phyloP scores from a whole-genome alignment of 768 basidiomycete genomes.

The Collybiopsis luxurians region DNA sequence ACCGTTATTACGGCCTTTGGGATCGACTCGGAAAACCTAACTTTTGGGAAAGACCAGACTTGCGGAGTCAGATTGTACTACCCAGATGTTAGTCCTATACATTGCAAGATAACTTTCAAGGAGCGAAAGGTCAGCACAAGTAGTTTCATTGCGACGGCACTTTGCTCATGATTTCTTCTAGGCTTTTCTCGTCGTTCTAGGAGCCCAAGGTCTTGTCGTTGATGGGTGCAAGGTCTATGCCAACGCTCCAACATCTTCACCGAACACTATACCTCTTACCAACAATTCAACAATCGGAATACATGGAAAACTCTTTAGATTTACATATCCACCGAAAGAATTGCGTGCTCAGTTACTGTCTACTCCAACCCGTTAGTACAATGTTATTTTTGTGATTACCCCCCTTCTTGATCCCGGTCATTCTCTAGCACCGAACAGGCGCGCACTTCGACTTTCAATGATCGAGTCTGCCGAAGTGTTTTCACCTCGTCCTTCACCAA shows the following conservation, averaged over 20 bases:
- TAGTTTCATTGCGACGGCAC: background rate
- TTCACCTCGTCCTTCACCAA: slow-evolving; percentile 56
- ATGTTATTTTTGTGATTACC: slow-evolving; percentile 7
- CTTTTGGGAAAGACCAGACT: slow-evolving; percentile 62
- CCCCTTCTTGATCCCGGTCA: background rate
- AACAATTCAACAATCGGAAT: slow-evolving; percentile 70
- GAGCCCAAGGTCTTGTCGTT: slow-evolving; percentile 52
- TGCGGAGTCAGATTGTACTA: slow-evolving; percentile 75
- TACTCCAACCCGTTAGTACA: slow-evolving; percentile 44
- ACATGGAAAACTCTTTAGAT: slow-evolving; percentile 66
- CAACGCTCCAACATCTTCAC: slow-evolving; percentile 23
- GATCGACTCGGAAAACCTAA: slow-evolving; percentile 64
- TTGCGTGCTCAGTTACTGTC: slow-evolving; percentile 50
- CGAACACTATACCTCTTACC: slow-evolving; percentile 58
- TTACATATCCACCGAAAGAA: slow-evolving; percentile 74
- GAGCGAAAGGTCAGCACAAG: slow-evolving; percentile 60
- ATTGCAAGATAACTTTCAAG: slow-evolving; percentile 68
- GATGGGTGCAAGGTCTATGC: slow-evolving; percentile 67
- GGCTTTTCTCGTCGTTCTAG: slow-evolving; percentile 69
- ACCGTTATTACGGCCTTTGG: slow-evolving; percentile 63
- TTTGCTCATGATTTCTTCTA: slow-evolving; percentile 19
- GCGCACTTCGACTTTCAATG: slow-evolving; percentile 69
- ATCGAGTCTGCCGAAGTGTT: slow-evolving; percentile 74
- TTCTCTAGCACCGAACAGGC: slow-evolving; percentile 29
- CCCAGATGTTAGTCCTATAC: slow-evolving; percentile 54